Evolutionary conservation across 192 early-diverging fungal species (phyloP), one percentile per base, ranked within the genome.

Genomic region (Rhizophagus clarus): DNA sequence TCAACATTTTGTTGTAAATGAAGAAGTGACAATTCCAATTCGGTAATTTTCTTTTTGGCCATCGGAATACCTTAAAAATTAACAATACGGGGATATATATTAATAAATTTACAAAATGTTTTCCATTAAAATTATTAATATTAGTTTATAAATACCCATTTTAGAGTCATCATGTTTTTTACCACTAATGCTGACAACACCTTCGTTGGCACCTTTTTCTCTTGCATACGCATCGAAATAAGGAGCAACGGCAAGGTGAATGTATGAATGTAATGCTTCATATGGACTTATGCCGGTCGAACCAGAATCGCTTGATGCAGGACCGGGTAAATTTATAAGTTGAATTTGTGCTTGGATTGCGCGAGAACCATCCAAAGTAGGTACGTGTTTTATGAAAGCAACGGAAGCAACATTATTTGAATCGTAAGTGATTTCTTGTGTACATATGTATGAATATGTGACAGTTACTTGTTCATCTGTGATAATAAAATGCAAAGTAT

Each of bases 31-130:
- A 99, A 92, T 82, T 98, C 97, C 56, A 99, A 90, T 82, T 99
- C 98, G 31, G 96, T 95, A 80, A 99, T 94, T 88, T 99, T 99
- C 90, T 98, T 98, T 82, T 96, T 98, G 63, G 97, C 94, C 92
- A 96, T 94, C 15, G 97, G 95, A 73, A 98, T 93, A 0, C 94
- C 94, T 88, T 88, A 82, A 74, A 5, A 11, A 34, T 45, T 15
- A 22, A 24, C 10, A 70, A 12, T 28, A 73, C 4, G n/a, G 15
- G 14, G 11, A 80, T 40, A 40, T 40, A 40, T 40, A 67, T 45
- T 20, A 32, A 4, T 76, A 20, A 45, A 22, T 22, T 37, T 71
- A 37, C 10, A 22, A 68, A 68, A 20, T 70, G 17, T 9, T 34
- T 31, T 45, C 42, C 42, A 71, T 42, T 9, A 42, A 71, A 42